phyloP scores from a whole-genome alignment of 2,329 filamentous ascomycete species.

The Neurospora sp. region DNA sequence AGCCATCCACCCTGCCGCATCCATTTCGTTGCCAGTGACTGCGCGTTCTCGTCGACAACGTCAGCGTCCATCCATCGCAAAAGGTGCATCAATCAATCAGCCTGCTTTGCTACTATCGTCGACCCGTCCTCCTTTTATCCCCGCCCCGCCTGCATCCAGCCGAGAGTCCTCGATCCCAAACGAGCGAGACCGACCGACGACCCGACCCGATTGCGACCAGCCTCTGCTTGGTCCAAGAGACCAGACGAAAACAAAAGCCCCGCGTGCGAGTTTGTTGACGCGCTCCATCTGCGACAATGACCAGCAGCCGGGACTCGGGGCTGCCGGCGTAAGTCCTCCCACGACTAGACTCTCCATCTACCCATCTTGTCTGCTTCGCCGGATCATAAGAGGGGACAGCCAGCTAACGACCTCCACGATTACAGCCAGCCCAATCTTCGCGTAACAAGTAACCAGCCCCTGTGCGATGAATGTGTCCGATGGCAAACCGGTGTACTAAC shows the following conservation, averaged over 20 bases:
- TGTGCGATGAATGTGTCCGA: constrained; percentile 10
- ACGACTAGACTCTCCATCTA: constrained; percentile 18
- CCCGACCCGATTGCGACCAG: constrained; percentile 8
- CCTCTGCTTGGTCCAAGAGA: constrained; percentile 4
- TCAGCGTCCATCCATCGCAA: constrained; percentile 1
- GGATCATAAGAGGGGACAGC: constrained; percentile 11
- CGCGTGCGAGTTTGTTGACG: constrained; percentile 9
- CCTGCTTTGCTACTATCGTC: constrained; percentile 1
- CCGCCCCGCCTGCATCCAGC: constrained; percentile 1
- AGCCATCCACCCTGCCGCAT: not conserved
- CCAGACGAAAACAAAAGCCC: constrained; percentile 6
- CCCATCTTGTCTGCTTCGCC: constrained; percentile 4
- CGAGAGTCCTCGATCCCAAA: not conserved
- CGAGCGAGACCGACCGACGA: not conserved
- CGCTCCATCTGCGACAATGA: constrained; percentile 28
- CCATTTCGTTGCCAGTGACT: constrained; percentile 2
- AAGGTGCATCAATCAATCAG: not conserved
- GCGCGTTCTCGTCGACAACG: not conserved
- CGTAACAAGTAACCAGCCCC: constrained; percentile 66
- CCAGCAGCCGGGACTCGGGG: constrained; percentile 44
- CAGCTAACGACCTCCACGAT: constrained; percentile 8
- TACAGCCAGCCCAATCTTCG: constrained; percentile 74
- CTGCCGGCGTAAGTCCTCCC: constrained; percentile 47
- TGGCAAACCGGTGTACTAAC: constrained; percentile 10
- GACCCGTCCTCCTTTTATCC: not conserved